phyloP scores from a whole-genome alignment of 2,329 filamentous ascomycete genomes.

The Pyricularia pennisetigena region DNA sequence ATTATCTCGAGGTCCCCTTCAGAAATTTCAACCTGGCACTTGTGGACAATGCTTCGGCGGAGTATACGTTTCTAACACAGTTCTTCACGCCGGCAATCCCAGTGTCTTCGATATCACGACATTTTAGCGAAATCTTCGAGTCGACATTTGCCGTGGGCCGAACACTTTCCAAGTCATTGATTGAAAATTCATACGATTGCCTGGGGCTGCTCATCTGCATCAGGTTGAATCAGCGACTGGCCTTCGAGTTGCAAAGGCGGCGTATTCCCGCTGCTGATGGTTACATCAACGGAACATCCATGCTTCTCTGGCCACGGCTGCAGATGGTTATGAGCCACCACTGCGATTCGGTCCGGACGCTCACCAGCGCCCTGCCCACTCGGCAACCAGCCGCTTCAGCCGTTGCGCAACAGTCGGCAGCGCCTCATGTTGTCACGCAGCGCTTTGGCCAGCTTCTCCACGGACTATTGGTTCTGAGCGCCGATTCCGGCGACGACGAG shows the following conservation, averaged over 20 bases:
- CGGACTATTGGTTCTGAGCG: slow-evolving; percentile 71
- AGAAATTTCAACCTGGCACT: slow-evolving; percentile 91
- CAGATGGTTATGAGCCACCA: slow-evolving; percentile 91
- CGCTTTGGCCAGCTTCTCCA: slow-evolving; percentile 91
- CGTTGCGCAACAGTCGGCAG: slow-evolving; percentile 55
- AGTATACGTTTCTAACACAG: slow-evolving; percentile 85
- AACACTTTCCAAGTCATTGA: slow-evolving; percentile 62
- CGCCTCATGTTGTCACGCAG: slow-evolving; percentile 86
- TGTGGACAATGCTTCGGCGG: slow-evolving; percentile 85
- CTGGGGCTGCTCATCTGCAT: slow-evolving; percentile 87
- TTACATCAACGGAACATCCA: slow-evolving; percentile 91
- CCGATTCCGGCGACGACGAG: slow-evolving; percentile 90
- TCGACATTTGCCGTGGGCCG: slow-evolving; percentile 82
- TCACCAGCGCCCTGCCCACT: slow-evolving; percentile 42
- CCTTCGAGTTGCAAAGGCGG: slow-evolving; percentile 86
- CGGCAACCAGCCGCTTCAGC: slow-evolving; percentile 20
- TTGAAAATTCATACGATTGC: slow-evolving; percentile 70
- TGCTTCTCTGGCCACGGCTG: slow-evolving; percentile 93
- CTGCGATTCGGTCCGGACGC: slow-evolving; percentile 70
- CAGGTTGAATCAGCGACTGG: slow-evolving; percentile 83
- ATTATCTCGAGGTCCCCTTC: slow-evolving; percentile 86
- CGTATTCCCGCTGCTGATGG: slow-evolving; percentile 82
- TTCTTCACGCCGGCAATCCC: slow-evolving; percentile 78
- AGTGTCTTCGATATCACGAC: slow-evolving; percentile 67
- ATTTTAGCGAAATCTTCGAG: slow-evolving; percentile 82